phyloP scores from a whole-genome alignment of 148 eudicot species.

The Bassia scoparia region DNA sequence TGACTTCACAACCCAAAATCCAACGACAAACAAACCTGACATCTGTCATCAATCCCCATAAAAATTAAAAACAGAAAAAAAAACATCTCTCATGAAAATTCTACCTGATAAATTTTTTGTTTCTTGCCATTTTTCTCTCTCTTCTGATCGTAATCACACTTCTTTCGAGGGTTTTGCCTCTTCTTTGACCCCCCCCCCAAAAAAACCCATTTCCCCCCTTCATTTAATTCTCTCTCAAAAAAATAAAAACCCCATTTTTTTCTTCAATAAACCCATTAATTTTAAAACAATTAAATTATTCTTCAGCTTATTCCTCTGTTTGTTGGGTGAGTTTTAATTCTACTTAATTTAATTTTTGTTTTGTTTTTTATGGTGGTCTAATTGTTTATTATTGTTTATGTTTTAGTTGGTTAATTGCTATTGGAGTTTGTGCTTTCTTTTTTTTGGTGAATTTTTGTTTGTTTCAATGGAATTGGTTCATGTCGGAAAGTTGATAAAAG shows the following conservation, averaged over 20 bases:
- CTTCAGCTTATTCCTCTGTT: slow-evolving; percentile 6
- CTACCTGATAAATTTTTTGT: slow-evolving; percentile 11
- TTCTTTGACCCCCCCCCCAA: slow-evolving; percentile 15
- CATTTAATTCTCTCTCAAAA: neutral
- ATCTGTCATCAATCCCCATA: slow-evolving; percentile 14
- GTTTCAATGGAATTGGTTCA: slow-evolving; percentile 17
- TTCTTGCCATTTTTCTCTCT: slow-evolving; percentile 1
- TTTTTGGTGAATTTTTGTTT: slow-evolving; percentile 7
- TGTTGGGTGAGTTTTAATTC: slow-evolving; percentile 25
- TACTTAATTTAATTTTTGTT: neutral
- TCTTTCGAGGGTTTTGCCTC: slow-evolving; percentile 26
- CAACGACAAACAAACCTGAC: neutral
- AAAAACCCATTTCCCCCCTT: neutral
- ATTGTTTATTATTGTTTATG: neutral
- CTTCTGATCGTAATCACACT: slow-evolving; percentile 27
- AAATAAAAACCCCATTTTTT: slow-evolving; percentile 21
- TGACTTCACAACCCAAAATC: slow-evolving; percentile 19
- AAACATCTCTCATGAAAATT: slow-evolving; percentile 8
- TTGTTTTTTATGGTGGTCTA: neutral
- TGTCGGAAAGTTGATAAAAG: slow-evolving; percentile 12
- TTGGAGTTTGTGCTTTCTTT: slow-evolving; percentile 21
- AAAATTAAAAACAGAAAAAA: slow-evolving; percentile 3
- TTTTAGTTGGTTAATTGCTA: slow-evolving; percentile 2
- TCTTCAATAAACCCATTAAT: neutral
- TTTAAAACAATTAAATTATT: neutral